phyloP scores from a whole-genome alignment of 176 grass and related monocot genomes.

The Aegilops bicornis region DNA sequence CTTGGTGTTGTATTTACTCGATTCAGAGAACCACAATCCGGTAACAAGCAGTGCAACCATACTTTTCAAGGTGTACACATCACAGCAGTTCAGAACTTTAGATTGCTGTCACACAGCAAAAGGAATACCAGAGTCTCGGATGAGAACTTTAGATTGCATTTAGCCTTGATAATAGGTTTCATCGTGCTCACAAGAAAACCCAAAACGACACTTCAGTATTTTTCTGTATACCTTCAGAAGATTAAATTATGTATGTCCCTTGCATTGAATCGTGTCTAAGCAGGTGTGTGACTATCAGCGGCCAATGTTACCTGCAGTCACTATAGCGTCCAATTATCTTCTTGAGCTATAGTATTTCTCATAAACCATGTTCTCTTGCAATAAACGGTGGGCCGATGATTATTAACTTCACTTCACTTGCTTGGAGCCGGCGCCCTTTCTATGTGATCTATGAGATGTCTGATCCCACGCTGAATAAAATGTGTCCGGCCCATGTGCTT shows the following conservation, averaged over 20 bases:
- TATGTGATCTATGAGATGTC: too few relatives aligned
- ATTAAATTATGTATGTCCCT: neutral
- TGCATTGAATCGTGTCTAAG: neutral
- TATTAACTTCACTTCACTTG: too few relatives aligned
- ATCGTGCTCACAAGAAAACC: constrained; percentile 44
- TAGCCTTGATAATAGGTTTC: constrained; percentile 44
- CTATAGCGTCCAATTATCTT: neutral
- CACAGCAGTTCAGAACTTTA: neutral
- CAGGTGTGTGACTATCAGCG: neutral
- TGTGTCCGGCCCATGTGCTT: too few relatives aligned
- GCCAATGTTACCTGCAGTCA: neutral
- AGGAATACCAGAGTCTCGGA: constrained; percentile 25
- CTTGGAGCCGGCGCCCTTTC: too few relatives aligned
- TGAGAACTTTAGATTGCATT: constrained; percentile 43
- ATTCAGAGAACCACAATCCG: too few relatives aligned
- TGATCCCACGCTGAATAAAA: too few relatives aligned
- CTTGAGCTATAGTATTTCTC: neutral
- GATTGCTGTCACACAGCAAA: constrained; percentile 3
- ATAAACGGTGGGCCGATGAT: too few relatives aligned
- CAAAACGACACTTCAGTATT: constrained; percentile 1
- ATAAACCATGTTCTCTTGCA: too few relatives aligned
- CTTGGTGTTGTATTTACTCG: too few relatives aligned
- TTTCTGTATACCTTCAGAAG: neutral
- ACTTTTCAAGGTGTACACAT: neutral
- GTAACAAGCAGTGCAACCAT: too few relatives aligned